Evolutionary conservation across 2,329 filamentous ascomycete species (phyloP), one percentile per base, ranked within the genome.

Genomic region (Pestalotiopsis sp.): DNA sequence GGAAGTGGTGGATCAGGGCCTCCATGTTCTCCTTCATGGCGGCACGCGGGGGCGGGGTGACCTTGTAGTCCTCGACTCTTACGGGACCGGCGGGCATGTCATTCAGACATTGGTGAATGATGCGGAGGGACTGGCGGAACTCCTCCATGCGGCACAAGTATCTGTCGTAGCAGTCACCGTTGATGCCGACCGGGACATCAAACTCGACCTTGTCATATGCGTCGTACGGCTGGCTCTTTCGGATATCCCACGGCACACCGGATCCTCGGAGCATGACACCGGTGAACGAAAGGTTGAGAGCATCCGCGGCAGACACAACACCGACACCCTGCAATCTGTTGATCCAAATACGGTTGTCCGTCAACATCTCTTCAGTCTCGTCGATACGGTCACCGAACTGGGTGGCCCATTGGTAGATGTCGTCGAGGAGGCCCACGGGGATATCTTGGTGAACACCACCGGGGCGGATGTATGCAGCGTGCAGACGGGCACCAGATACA

Each of bases 21-120:
- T 99, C 96, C 97, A 99, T 99, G 87, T 99, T 99, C 90, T 99
- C 96, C 89, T 99, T 99, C 96, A 99, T 99, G 78, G 96, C 96
- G 59, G 93, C 88, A 78, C 96, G 91, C n/a, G 96, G 97, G 71
- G 96, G 96, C 25, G 96, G 96, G 2, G 93, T 92, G 77, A 99
- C 90, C 90, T 99, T 99, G 90, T 98, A 99, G 83, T 99, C 96
- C 84, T 99, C 96, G 57, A 98, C 94, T 75, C 95, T 93, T 79
- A 98, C 89, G 66, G 96, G 96, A 36, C 96, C 96, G 63, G 93
- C 88, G 63, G 97, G 95, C 93, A 99, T 99, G 87, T 99, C 94
- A 88, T 99, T 98, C 76, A 99, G 85, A 83, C 97, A 99, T 84
- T 99, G 97, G 87, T 97, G 92, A 80, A 99, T 98, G 82, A 99